These are phyloP conservation scores for Talaromyces islandicus DNA, from an alignment of 2,329 filamentous ascomycete genomes.

Conservation along the genomic window DNA sequence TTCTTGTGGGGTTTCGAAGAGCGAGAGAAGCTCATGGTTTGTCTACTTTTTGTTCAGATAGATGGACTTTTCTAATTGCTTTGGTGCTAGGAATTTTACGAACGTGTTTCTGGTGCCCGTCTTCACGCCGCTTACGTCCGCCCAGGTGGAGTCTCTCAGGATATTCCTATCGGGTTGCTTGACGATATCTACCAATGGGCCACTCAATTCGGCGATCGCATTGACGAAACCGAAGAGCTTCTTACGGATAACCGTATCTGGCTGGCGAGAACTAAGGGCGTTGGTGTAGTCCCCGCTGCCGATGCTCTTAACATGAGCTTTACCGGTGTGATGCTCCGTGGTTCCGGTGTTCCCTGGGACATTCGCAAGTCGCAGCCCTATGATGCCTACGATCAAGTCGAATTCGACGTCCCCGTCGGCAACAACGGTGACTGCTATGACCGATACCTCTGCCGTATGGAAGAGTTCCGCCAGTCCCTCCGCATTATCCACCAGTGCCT, in stretches of 20 bases:
- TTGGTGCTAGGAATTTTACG: conserved; percentile 86
- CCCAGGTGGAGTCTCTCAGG: conserved; percentile 92
- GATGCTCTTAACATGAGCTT: conserved; percentile 98
- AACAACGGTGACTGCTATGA: conserved; percentile 99
- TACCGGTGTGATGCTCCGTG: conserved; percentile 94
- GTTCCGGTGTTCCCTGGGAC: conserved; percentile 93
- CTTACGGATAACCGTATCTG: conserved; percentile 99
- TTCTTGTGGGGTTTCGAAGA: conserved; percentile 99
- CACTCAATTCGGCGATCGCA: conserved; percentile 95
- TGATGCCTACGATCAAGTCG: conserved; percentile 94
- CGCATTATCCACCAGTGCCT: conserved; percentile 98
- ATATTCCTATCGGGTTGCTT: conserved; percentile 85
- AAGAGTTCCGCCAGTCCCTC: conserved; percentile 97
- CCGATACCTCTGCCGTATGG: conserved; percentile 97
- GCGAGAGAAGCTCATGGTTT: conserved; percentile 98
- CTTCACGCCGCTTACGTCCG: conserved; percentile 95
- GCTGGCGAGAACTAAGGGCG: conserved; percentile 84
- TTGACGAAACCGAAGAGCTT: conserved; percentile 98
- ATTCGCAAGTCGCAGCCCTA: conserved; percentile 95
- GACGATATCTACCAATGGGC: conserved; percentile 99
- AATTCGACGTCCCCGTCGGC: conserved; percentile 96
- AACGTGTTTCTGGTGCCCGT: conserved; percentile 96
- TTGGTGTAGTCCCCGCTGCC: conserved; percentile 83
- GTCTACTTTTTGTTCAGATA: conserved; percentile 21
- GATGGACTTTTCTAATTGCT: conserved; percentile 14